Base-by-base conservation (phyloP, 2,329 filamentous ascomycete genomes). In the Apiospora kogelbergensis region DNA sequence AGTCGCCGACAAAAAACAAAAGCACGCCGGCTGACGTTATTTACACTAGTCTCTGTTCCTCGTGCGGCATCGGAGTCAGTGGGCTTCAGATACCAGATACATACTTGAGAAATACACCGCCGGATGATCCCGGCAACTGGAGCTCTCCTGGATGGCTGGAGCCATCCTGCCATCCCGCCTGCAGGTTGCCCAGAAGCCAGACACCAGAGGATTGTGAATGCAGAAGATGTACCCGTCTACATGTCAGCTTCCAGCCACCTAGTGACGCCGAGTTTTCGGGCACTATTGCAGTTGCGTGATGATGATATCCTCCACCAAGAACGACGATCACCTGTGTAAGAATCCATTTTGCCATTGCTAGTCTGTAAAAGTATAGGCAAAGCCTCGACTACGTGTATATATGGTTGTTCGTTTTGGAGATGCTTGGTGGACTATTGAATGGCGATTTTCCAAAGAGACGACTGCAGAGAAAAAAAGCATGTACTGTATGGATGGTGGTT, bases 251-350 rank as follows among this genome's bases (percentile, higher is more conserved):
- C 48, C 48, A 57, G 48, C 48, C 26, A 33, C 24, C 48, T 57
- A 60, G 53, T 37, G 53, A 60, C 53, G 53, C 53, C 53, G 53
- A 60, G 20, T 60, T 60, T 60, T 60, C 53, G 53, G 53, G 17
- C 53, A 60, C 53, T 60, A 37, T 60, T 60, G 53, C 53, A 60
- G 20, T 60, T 60, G 53, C 53, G 53, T 60, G 53, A 60, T 60
- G 26, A 37, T 60, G 53, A 30, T 30, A 37, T 37, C 53, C 53
- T 37, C 53, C 53, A 37, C 53, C 53, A 60, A 60, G 30, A 60
- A 60, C 53, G 53, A 60, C 53, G 53, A 60, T 60, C 53, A 37
- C 17, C 37, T 60, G 53, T 30, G 53, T 60, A 37, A 37, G 53
- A 30, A 5, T 15, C 48, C 26, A 42, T 42, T 42, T 42, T 42